These are phyloP conservation scores for Carex pumila DNA, from an alignment of 176 grass and related monocot species.

Conservation along the genomic window DNA sequence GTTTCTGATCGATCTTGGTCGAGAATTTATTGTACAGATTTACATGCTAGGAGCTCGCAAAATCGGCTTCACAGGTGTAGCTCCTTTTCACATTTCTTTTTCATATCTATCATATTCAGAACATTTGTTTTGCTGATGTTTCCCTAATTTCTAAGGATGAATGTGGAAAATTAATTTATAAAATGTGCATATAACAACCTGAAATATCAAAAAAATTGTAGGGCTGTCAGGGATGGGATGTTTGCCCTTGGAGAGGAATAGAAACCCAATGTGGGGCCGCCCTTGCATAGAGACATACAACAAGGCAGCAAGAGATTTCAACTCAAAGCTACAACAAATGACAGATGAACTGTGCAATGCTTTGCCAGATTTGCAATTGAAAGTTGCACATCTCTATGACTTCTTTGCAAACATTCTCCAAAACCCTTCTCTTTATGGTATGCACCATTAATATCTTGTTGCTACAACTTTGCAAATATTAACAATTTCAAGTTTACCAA, in stretches of 20 bases:
- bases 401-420: slow-evolving; percentile 24
- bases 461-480: neutral
- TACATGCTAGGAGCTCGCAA: slow-evolving; percentile 57
- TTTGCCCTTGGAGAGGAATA: slow-evolving; percentile 36
- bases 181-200: neutral
- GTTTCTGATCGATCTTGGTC: slow-evolving; percentile 33
- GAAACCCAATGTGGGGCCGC: neutral
- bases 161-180: neutral
- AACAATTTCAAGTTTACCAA: neutral
- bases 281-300: slow-evolving; percentile 45
- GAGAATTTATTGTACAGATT: slow-evolving; percentile 33
- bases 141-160: neutral
- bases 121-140: neutral
- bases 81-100: neutral
- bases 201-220: neutral
- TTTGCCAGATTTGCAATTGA: slow-evolving; percentile 33
- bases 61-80: slow-evolving; percentile 40
- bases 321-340: slow-evolving; percentile 27
- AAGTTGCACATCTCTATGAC: slow-evolving; percentile 40
- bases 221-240: slow-evolving; percentile 43
- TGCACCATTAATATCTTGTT: neutral
- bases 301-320: slow-evolving; percentile 38
- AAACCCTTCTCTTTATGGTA: slow-evolving; percentile 29
- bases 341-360: slow-evolving; percentile 10
- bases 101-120: neutral